phyloP scores from a whole-genome alignment of 768 basidiomycete species.

The Suillus clintonianus region DNA sequence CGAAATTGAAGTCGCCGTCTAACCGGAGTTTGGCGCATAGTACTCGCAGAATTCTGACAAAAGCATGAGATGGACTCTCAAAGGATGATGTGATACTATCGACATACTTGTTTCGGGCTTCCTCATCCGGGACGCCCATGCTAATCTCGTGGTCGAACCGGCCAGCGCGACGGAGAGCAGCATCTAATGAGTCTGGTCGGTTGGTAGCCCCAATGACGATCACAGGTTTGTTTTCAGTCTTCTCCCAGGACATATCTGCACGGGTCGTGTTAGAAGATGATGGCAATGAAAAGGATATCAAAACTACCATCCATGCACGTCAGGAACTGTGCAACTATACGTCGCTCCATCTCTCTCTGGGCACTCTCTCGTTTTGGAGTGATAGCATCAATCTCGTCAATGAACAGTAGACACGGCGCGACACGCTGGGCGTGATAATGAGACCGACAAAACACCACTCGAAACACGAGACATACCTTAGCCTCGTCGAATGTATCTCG shows the following conservation, averaged over 20 bases:
- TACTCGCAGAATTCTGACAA: conserved; percentile 81
- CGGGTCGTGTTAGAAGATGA: not conserved
- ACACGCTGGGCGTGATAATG: conserved; percentile 52
- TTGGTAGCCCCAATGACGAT: conserved; percentile 97
- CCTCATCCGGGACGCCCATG: conserved; percentile 95
- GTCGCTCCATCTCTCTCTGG: conserved; percentile 96
- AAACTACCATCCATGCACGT: conserved; percentile 97
- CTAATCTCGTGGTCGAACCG: conserved; percentile 97
- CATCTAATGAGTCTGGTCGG: conserved; percentile 91
- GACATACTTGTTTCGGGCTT: conserved; percentile 83
- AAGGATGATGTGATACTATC: not conserved
- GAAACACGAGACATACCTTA: conserved; percentile 52
- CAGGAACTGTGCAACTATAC: conserved; percentile 96
- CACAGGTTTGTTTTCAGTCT: conserved; percentile 88
- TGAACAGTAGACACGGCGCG: conserved; percentile 92
- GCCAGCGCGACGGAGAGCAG: conserved; percentile 90
- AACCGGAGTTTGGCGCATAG: conserved; percentile 82
- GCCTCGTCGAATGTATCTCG: conserved; percentile 98
- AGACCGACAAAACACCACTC: not conserved
- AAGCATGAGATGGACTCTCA: not conserved
- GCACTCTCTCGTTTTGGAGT: conserved; percentile 98
- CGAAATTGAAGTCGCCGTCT: conserved; percentile 87
- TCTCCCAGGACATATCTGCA: conserved; percentile 96
- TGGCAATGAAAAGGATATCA: not conserved
- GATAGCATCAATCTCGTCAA: conserved; percentile 98